Evolutionary conservation across 352 stramenopile genomes (phyloP), one percentile per base, ranked within the genome.

Genomic region (Lagenidium giganteum): DNA sequence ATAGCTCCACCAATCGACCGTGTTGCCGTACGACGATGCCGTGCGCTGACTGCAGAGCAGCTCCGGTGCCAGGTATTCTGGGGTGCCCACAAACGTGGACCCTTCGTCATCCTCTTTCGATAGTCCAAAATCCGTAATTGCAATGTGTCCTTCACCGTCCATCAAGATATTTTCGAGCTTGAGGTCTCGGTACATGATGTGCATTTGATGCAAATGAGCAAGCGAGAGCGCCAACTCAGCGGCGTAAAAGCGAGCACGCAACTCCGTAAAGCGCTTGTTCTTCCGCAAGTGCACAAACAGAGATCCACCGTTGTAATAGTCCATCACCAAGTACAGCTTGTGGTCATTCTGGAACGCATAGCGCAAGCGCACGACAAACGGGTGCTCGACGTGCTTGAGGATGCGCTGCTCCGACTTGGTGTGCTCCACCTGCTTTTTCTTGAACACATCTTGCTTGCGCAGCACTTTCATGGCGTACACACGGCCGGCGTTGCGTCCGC

Each of bases 141-240:
- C 78, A 27, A 93, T 67, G 54, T 94, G 76, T 14, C 85, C 85
- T 23, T 91, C 69, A 31, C 51, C 76, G 44, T 92, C 75, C 77
- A 96, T 90, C 8, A 96, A 42, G 30, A 96, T 90, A 43, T 96
- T 96, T 50, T 94, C 82, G 23, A 93, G 73, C 58, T 96, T 96
- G 20, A 95, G 36, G 37, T 96, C 85, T 26, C 85, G 76, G 48
- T 96, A 94, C 69, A 93, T 85, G 45, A 96, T 94, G 67, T 92
- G 70, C 64, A 91, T 73, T 34, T 72, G 67, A 51, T 96, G 85
- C 46, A 96, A 57, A 44, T 96, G 85, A 9, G 75, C 64, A 37
- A 95, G 56, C 38, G 80, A 87, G 16, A 94, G 43, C 29, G 87
- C 71, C 22, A 95, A 61, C 55, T 96, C 76, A 0, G 85, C 83